These are phyloP conservation scores for Chaetomium strumarium DNA, from an alignment of 2,329 filamentous ascomycete species.

Conservation along the genomic window DNA sequence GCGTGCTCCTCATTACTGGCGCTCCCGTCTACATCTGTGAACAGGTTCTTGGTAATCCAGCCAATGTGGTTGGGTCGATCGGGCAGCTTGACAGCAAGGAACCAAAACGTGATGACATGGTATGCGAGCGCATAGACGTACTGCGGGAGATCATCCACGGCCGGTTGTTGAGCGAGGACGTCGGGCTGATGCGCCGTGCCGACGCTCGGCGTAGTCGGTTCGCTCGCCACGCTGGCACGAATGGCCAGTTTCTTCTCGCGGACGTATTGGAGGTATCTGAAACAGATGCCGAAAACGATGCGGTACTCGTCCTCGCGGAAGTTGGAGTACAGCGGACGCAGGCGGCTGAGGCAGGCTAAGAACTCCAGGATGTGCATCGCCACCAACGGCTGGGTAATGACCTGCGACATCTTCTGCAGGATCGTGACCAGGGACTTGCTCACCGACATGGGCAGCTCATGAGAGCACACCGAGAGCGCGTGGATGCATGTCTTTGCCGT, in stretches of 20 bases:
- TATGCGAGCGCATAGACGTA: conserved; percentile 94
- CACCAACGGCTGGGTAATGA: conserved; percentile 88
- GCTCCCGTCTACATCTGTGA: conserved; percentile 68
- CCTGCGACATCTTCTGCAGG: conserved; percentile 87
- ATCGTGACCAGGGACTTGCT: conserved; percentile 81
- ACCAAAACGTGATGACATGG: conserved; percentile 96
- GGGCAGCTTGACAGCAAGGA: conserved; percentile 77
- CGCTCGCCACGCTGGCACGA: conserved; percentile 41
- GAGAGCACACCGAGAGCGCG: conserved; percentile 87
- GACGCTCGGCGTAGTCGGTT: conserved; percentile 32
- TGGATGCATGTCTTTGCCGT: conserved; percentile 93
- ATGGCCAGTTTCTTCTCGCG: conserved; percentile 56
- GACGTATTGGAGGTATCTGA: conserved; percentile 86
- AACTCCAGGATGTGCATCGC: conserved; percentile 96
- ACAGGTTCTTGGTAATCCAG: conserved; percentile 86
- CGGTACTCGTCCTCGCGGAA: conserved; percentile 89
- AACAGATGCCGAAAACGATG: conserved; percentile 91
- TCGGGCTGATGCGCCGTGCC: conserved; percentile 25
- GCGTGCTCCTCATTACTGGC: conserved; percentile 85
- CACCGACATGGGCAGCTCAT: conserved; percentile 83
- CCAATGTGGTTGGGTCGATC: conserved; percentile 79
- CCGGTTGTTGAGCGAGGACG: conserved; percentile 28
- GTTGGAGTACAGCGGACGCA: conserved; percentile 80
- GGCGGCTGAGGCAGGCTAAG: conserved; percentile 76
- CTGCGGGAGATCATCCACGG: conserved; percentile 72